These are phyloP conservation scores for Davidsoniella eucalypti DNA, from an alignment of 2,329 filamentous ascomycete genomes.

Conservation along the genomic window DNA sequence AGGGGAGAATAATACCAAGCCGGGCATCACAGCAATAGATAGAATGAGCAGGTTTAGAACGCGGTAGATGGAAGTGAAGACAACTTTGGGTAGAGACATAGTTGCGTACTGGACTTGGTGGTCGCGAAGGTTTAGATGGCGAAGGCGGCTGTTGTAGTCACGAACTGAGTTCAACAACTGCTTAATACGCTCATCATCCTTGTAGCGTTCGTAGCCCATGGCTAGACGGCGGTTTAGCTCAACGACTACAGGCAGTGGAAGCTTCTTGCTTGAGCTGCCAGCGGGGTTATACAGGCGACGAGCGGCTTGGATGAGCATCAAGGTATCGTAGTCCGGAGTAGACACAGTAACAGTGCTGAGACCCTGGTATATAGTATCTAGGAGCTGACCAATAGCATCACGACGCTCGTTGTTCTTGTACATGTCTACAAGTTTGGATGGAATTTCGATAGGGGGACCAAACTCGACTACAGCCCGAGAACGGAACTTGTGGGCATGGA, in stretches of 20 bases:
- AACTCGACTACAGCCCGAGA: slow-evolving; percentile 94
- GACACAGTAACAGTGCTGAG: slow-evolving; percentile 82
- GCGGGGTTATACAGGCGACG: slow-evolving; percentile 75
- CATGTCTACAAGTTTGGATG: slow-evolving; percentile 63
- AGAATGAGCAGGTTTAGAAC: slow-evolving; percentile 62
- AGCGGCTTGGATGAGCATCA: slow-evolving; percentile 93
- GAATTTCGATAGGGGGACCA: slow-evolving; percentile 73
- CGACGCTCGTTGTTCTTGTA: slow-evolving; percentile 72
- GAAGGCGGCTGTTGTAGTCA: slow-evolving; percentile 73
- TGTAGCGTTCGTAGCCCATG: slow-evolving; percentile 82
- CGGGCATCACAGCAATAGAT: slow-evolving; percentile 67
- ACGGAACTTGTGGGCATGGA: slow-evolving; percentile 95
- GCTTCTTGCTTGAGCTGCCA: slow-evolving; percentile 59
- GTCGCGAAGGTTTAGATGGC: slow-evolving; percentile 74
- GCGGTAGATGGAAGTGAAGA: slow-evolving; percentile 64
- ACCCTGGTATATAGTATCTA: slow-evolving; percentile 75
- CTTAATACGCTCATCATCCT: slow-evolving; percentile 72
- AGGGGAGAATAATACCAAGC: slow-evolving; percentile 71
- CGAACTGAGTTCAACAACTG: slow-evolving; percentile 58
- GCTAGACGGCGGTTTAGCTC: slow-evolving; percentile 86
- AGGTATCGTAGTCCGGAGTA: slow-evolving; percentile 82
- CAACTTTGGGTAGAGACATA: slow-evolving; percentile 60
- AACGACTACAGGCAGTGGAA: slow-evolving; percentile 80
- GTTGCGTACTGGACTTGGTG: slow-evolving; percentile 89
- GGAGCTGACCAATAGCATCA: slow-evolving; percentile 69